Evolutionary conservation across 805 yeast species (phyloP).

Genomic region (Candida ascalaphidarum): DNA sequence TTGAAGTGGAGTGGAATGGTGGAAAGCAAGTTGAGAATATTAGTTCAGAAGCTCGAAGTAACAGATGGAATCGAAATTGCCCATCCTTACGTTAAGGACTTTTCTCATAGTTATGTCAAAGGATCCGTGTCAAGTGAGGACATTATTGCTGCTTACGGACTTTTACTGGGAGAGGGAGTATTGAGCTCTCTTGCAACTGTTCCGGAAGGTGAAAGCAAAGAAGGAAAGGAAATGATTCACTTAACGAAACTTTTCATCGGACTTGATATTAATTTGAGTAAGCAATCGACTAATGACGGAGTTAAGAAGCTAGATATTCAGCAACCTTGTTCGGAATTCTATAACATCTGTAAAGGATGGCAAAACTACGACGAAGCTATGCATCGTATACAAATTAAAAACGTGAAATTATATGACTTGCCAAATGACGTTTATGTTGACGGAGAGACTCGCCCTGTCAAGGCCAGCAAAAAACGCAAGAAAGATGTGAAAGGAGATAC

Average conservation of each 20-base stretch:
- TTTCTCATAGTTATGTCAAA: constrained; percentile 42
- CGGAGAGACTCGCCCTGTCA: constrained; percentile 70
- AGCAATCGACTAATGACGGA: constrained; percentile 30
- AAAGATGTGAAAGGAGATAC: constrained; percentile 5
- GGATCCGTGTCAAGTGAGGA: constrained; percentile 24
- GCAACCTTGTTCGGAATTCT: constrained; percentile 85
- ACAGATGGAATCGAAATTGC: constrained; percentile 71
- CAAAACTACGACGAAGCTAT: constrained; percentile 53
- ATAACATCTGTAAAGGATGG: constrained; percentile 70
- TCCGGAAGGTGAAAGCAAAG: constrained; percentile 12
- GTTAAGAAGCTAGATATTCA: constrained; percentile 73
- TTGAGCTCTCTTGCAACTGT: constrained; percentile 10
- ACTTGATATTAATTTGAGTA: constrained; percentile 41
- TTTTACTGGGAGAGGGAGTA: constrained; percentile 43
- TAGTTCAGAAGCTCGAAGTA: constrained; percentile 78
- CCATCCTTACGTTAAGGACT: constrained; percentile 82
- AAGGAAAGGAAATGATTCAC: constrained; percentile 32
- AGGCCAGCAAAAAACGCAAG: constrained; percentile 36
- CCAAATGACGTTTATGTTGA: constrained; percentile 76
- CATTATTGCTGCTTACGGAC: constrained; percentile 57
- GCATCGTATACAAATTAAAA: constrained; percentile 57
- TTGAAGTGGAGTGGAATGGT: constrained; percentile 89
- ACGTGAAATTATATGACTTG: constrained; percentile 68
- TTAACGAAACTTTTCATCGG: constrained; percentile 80
- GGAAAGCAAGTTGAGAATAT: constrained; percentile 73